These are phyloP conservation scores for Cyclocybe aegerita DNA, from an alignment of 768 basidiomycete genomes.

Conservation along the genomic window DNA sequence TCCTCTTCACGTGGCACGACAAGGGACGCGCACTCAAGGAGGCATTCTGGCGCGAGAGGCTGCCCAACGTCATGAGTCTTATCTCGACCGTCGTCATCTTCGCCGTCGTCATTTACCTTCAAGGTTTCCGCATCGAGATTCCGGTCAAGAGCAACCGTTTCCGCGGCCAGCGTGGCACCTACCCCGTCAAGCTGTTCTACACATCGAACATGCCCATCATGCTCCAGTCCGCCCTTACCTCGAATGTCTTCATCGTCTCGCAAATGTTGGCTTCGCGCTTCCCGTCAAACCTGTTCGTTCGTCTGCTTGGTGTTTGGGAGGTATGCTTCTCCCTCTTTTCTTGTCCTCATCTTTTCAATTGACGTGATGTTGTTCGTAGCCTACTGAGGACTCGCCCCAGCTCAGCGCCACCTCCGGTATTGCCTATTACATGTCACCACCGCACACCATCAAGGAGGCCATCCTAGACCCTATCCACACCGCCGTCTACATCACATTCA, in stretches of 20 bases:
- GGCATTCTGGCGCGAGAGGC: slow-evolving; percentile 96
- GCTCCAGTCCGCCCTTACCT: slow-evolving; percentile 91
- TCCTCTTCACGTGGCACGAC: slow-evolving; percentile 97
- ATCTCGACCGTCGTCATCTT: slow-evolving; percentile 87
- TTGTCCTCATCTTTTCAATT: slow-evolving; percentile 1
- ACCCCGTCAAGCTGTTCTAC: slow-evolving; percentile 99
- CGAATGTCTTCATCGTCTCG: slow-evolving; percentile 92
- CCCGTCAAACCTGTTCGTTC: slow-evolving; percentile 88
- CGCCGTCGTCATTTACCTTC: too few relatives aligned
- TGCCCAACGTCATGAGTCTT: slow-evolving; percentile 98
- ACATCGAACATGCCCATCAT: slow-evolving; percentile 99
- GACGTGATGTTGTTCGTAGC: slow-evolving; percentile 45
- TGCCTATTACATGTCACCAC: slow-evolving; percentile 97
- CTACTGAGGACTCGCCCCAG: slow-evolving; percentile 91
- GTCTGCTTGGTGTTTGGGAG: slow-evolving; percentile 97
- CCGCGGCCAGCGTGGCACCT: slow-evolving; percentile 93
- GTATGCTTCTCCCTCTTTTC: slow-evolving; percentile 40
- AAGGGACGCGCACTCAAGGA: slow-evolving; percentile 96
- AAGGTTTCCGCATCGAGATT: slow-evolving; percentile 98
- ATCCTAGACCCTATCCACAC: slow-evolving; percentile 96
- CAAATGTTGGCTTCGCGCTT: slow-evolving; percentile 95
- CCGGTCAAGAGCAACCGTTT: slow-evolving; percentile 96
- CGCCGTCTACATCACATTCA: slow-evolving; percentile 86
- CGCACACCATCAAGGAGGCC: slow-evolving; percentile 88
- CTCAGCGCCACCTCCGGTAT: slow-evolving; percentile 88